Evolutionary conservation across 2,329 filamentous ascomycete genomes (phyloP).

Genomic region (Colletotrichum viniferum): DNA sequence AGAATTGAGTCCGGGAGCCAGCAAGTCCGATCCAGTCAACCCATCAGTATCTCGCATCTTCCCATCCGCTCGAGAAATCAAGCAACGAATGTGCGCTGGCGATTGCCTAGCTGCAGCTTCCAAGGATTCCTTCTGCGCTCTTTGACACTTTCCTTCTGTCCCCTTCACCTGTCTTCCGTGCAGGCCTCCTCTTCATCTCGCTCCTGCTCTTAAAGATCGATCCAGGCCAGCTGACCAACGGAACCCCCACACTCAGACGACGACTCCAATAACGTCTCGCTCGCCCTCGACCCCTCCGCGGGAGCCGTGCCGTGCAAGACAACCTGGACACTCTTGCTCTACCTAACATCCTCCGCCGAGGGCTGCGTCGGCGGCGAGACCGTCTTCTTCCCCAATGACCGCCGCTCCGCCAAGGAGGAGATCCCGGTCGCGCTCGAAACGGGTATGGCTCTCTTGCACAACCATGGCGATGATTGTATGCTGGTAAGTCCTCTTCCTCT

Average conservation of each 20-base stretch:
- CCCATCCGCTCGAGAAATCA: neutral
- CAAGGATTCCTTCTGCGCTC: neutral
- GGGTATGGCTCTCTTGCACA: conserved; percentile 86
- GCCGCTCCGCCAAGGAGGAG: conserved; percentile 61
- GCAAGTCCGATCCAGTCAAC: conserved; percentile 4
- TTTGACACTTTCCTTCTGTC: neutral
- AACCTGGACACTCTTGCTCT: conserved; percentile 90
- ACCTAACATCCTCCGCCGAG: conserved; percentile 67
- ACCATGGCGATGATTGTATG: conserved; percentile 88
- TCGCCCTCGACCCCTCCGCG: conserved; percentile 37
- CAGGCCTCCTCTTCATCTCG: conserved; percentile 3
- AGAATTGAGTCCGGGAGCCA: neutral
- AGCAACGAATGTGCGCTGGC: neutral
- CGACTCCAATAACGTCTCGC: conserved; percentile 74
- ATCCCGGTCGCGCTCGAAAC: conserved; percentile 77
- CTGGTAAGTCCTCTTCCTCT: conserved; percentile 54
- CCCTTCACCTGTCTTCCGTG: conserved; percentile 13
- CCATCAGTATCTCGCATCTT: conserved; percentile 1
- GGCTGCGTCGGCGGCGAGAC: conserved; percentile 88
- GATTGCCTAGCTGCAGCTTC: neutral
- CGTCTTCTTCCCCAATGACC: conserved; percentile 82
- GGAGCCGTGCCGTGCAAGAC: conserved; percentile 59
- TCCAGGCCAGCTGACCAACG: neutral
- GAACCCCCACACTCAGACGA: conserved; percentile 65
- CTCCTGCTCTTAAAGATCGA: neutral